Base-by-base conservation (phyloP, 2,329 filamentous ascomycete species). In the Amauroascus niger region DNA sequence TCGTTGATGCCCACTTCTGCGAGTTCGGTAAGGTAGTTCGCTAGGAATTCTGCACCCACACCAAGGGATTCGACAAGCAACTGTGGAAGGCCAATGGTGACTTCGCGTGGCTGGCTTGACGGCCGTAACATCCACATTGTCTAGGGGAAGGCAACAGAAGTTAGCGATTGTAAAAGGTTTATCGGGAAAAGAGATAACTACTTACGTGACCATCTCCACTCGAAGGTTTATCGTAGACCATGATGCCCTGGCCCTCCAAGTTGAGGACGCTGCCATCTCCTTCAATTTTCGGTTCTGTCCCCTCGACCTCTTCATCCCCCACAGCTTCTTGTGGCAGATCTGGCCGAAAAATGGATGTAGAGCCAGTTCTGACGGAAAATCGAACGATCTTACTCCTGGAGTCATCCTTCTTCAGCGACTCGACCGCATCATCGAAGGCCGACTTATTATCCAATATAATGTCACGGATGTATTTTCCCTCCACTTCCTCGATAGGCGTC, bases 61-160 rank as follows among this genome's bases (percentile, higher is more conserved):
- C 93, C 93, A 14, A 98, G 78, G 1, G 90, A 91, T 63, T 97
- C 90, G 49, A 97, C 90, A 56, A 98, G 84, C 26, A 95, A 75
- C 54, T 82, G 77, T 14, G 94, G 91, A 6, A 98, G 80, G 67
- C 97, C 93, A 62, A 98, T 97, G 59, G 94, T 94, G 65, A 98
- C 88, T 74, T 97, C 90, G 60, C 89, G 82, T 5, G 91, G 87
- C 39, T 85, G 79, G 39, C 89, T 84, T 71, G 89, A 95, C 1
- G 91, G 93, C 59, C 93, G 87, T 61, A 98, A 82, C 89, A 98
- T 98, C 93, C 93, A 98, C 94, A 98, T 98, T 16, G 88, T 95
- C 88, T 95, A 57, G 56, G 52, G 13, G 16, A 24, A n/a, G 54
- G 69, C 60, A 69, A 60, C 55, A 56, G 46, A 16, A 7, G n/a